Evolutionary conservation across 495 filamentous ascomycete genomes (phyloP), one percentile per base, ranked within the genome.

Genomic region (Xylaria intraflava): DNA sequence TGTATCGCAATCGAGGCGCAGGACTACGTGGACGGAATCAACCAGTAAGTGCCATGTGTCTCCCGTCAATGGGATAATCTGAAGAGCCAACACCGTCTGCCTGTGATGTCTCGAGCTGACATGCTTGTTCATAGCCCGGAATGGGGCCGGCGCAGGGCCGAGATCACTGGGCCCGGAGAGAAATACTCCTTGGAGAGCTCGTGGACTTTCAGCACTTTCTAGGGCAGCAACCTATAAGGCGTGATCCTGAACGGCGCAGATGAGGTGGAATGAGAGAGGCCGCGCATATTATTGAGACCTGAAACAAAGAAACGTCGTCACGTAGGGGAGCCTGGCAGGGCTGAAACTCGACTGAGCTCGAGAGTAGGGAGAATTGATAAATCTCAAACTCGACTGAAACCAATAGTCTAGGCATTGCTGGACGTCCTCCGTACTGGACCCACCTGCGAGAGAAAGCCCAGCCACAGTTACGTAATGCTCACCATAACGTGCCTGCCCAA

Each of bases 21-120:
- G 57, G 80, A 84, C 55, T 91, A 83, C 74, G 85, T 85, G 52
- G 85, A 90, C 69, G 87, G 79, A 12, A 87, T 91, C 59, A 90
- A 90, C 59, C 73, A 88, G 81, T 79, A 61, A 62, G 76, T 45
- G 38, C 2, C 27, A 16, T 17, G 7, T 31, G 17, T 27, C 39
- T 9, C 27, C 9, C n/a, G n/a, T n/a, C n/a, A n/a, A n/a, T 9
- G 4, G 9, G 4, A 9, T 29, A 29, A 9, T 29, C 27, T 29
- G 27, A 29, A 29, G 27, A 29, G n/a, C n/a, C n/a, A n/a, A n/a
- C n/a, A n/a, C n/a, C 11, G 46, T 39, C 31, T 45, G 30, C 36
- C 38, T 44, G 8, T 22, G 20, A 44, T 11, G 10, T 12, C 31
- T 11, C 54, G 39, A 40, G 54, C 60, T 66, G 49, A 71, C 55